A percentile compares a stretch with the other conserved stretches of the same genome.
Evolutionary conservation across 257 asterid species (phyloP).

Genomic region (Rehmannia glutinosa): DNA sequence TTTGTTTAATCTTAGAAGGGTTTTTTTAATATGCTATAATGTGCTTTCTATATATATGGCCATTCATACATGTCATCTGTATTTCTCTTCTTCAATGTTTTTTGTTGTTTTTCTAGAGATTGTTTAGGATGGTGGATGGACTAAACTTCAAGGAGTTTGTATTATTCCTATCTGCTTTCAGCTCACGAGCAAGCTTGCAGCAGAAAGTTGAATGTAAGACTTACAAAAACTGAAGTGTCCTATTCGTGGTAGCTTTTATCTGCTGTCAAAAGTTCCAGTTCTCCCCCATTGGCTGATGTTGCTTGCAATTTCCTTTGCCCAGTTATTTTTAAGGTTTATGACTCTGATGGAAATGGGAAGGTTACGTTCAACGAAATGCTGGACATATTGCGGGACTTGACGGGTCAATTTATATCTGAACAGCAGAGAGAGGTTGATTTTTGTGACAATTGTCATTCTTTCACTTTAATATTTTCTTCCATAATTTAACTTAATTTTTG

Average conservation of each 20-base stretch:
- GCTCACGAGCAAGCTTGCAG: slow-evolving; percentile 75
- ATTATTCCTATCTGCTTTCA: slow-evolving; percentile 88
- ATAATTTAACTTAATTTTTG: neutral
- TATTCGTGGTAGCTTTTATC: neutral
- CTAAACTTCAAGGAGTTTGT: slow-evolving; percentile 93
- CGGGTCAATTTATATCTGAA: slow-evolving; percentile 73
- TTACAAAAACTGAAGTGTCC: neutral
- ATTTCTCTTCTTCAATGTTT: slow-evolving; percentile 4
- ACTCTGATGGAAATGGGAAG: slow-evolving; percentile 72
- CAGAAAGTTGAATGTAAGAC: slow-evolving; percentile 87
- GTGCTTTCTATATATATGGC: neutral
- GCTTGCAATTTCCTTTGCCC: slow-evolving; percentile 19
- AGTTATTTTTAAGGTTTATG: slow-evolving; percentile 86
- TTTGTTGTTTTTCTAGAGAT: slow-evolving; percentile 47
- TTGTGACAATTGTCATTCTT: neutral
- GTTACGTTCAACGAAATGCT: slow-evolving; percentile 62
- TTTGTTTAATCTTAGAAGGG: no score
- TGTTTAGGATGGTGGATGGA: slow-evolving; percentile 86
- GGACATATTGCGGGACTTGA: slow-evolving; percentile 75
- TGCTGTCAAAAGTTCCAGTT: neutral
- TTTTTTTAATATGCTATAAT: no score
- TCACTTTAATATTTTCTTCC: neutral
- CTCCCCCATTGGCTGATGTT: neutral
- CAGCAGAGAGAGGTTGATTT: slow-evolving; percentile 70
- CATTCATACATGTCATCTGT: neutral